Evolutionary conservation across 345 rosid genomes (phyloP).

Genomic region (Angophora floribunda): DNA sequence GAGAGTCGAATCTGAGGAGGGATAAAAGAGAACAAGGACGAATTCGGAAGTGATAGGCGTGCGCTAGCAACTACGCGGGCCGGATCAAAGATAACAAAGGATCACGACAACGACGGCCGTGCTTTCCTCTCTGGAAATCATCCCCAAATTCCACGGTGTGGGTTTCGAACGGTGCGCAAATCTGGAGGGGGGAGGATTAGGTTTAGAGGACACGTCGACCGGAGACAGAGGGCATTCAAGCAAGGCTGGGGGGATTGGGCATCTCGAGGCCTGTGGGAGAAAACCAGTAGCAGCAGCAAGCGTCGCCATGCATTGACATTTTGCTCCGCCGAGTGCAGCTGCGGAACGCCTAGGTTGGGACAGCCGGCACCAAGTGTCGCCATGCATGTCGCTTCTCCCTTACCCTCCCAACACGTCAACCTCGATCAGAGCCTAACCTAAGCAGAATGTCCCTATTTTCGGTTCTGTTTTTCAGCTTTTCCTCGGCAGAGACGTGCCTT

Average conservation of each 20-base stretch:
- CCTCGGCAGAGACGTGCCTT: neutral
- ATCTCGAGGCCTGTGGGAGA: neutral
- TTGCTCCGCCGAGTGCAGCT: neutral
- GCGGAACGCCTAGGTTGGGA: neutral
- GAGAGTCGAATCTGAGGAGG: neutral
- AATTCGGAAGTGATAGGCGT: neutral
- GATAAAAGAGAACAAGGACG: neutral
- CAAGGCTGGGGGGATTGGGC: neutral
- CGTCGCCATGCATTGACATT: neutral
- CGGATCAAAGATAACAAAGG: neutral
- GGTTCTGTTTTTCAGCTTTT: neutral
- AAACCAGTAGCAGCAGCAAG: neutral
- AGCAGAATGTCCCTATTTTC: neutral
- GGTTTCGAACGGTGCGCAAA: neutral
- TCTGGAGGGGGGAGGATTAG: neutral
- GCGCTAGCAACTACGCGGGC: neutral
- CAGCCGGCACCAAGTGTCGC: neutral
- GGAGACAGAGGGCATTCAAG: neutral
- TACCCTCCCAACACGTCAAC: neutral
- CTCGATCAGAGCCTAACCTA: neutral
- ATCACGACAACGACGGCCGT: neutral
- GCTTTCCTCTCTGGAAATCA: neutral
- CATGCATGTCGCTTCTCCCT: neutral
- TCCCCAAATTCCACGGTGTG: neutral
- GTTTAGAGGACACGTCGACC: neutral